phyloP scores from a whole-genome alignment of 1,284 basidiomycete species.

The Ganoderma boninense region DNA sequence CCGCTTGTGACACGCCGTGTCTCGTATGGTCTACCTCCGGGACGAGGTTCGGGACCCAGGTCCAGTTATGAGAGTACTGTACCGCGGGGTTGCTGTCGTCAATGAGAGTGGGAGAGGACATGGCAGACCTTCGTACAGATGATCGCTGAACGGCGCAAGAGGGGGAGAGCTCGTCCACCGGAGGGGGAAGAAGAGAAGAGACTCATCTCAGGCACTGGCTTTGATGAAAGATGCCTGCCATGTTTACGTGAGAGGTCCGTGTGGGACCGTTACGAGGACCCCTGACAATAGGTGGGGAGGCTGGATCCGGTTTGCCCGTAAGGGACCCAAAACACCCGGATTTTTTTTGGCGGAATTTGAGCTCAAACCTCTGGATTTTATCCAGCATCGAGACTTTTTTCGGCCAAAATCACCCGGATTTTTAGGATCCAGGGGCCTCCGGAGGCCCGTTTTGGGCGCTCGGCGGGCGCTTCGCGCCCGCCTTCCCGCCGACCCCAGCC shows the following conservation, averaged over 20 bases:
- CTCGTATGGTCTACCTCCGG: conserved; percentile 27
- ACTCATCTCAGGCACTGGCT: neutral
- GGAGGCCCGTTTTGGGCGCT: no score
- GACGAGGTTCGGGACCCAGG: conserved; percentile 22
- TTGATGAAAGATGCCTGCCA: neutral
- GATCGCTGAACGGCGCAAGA: neutral
- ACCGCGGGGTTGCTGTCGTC: conserved; percentile 26
- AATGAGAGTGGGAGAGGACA: conserved; percentile 13
- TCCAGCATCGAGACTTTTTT: no score
- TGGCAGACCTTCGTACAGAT: neutral
- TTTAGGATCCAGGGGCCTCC: no score
- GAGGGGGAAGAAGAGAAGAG: neutral
- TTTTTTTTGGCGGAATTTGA: no score
- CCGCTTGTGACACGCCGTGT: conserved; percentile 18
- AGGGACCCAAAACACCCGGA: no score
- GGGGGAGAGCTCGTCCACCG: no score
- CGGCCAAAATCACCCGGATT: no score
- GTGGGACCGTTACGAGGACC: neutral
- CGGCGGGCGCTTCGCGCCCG: no score
- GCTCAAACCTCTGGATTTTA: no score
- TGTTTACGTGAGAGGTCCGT: neutral
- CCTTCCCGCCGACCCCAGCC: no score
- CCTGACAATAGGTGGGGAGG: no score
- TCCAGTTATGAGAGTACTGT: conserved; percentile 28
- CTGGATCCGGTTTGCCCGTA: no score